A percentile compares a stretch with the other conserved stretches of the same genome.
These are phyloP conservation scores for Magnaporthiopsis incrustans DNA, from an alignment of 2,329 filamentous ascomycete genomes.

Conservation along the genomic window DNA sequence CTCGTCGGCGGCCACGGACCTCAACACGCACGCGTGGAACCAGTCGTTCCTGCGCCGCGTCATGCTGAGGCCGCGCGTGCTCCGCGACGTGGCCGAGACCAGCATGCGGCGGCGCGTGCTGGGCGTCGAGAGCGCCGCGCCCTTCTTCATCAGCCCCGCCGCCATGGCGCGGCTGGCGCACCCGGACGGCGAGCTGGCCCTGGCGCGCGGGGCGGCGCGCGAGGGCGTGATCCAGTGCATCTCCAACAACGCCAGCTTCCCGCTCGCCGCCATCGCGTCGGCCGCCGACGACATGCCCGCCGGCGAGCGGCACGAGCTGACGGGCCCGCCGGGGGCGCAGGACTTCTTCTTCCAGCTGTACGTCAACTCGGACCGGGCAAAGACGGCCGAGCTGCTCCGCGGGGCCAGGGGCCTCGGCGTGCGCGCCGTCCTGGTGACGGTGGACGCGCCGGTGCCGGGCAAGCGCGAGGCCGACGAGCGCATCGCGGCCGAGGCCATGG, in stretches of 20 bases:
- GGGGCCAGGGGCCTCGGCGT: constrained; percentile 36
- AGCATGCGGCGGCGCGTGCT: constrained; percentile 32
- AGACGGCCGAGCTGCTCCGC: constrained; percentile 38
- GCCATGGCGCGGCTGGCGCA: constrained; percentile 42
- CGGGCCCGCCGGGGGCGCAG: constrained; percentile 12
- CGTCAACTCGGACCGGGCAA: constrained; percentile 41
- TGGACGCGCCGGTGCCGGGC: constrained; percentile 46
- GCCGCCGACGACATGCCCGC: constrained; percentile 3
- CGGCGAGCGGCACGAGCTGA: neutral
- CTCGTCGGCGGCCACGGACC: constrained; percentile 43
- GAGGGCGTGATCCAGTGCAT: constrained; percentile 39
- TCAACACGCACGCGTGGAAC: constrained; percentile 41
- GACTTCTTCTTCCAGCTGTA: constrained; percentile 49
- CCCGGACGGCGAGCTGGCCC: constrained; percentile 42
- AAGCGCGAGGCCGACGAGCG: constrained; percentile 52
- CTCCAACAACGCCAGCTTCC: constrained; percentile 15
- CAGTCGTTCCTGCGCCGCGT: constrained; percentile 38
- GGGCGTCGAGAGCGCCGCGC: constrained; percentile 31
- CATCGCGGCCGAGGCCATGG: constrained; percentile 31
- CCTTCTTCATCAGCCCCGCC: constrained; percentile 42
- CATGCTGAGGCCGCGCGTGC: constrained; percentile 42
- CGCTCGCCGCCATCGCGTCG: constrained; percentile 13
- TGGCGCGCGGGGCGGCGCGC: constrained; percentile 37
- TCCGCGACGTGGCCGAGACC: constrained; percentile 37
- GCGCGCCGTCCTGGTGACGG: constrained; percentile 39